Conservation (phyloP, 805 yeast genomes). For the Saccharomycopsis sp. region DNA sequence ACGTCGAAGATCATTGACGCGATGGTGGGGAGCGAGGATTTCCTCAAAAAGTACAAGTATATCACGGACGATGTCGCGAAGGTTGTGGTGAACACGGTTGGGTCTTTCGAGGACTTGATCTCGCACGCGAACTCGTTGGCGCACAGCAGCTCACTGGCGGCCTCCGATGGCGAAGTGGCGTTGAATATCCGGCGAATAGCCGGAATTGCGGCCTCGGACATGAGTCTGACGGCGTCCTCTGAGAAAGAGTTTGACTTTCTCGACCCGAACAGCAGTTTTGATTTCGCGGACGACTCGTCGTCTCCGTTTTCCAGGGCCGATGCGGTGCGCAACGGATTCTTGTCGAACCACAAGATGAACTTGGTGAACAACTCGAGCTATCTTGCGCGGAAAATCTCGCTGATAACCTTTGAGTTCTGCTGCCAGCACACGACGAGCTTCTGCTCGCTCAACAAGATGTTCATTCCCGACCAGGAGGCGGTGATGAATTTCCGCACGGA, state of each 20-base stretch:
- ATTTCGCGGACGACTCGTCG: background rate
- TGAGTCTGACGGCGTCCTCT: background rate
- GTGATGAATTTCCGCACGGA: background rate
- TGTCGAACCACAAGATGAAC: background rate
- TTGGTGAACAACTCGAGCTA: background rate
- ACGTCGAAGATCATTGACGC: background rate
- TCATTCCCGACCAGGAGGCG: background rate
- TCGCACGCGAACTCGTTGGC: background rate
- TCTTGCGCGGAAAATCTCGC: background rate
- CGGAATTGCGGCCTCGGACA: too few relatives aligned
- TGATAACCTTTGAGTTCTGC: background rate
- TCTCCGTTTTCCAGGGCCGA: background rate
- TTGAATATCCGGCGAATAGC: too few relatives aligned
- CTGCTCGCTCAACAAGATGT: background rate
- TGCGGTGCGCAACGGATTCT: background rate
- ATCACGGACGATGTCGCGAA: conserved; percentile 1
- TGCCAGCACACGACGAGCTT: background rate
- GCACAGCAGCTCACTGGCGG: too few relatives aligned
- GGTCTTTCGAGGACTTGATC: background rate
- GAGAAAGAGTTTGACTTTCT: background rate
- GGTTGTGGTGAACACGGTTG: background rate
- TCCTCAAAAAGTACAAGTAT: background rate
- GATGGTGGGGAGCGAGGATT: background rate
- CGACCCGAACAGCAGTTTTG: background rate
- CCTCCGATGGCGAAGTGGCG: too few relatives aligned